These are phyloP conservation scores for Stephania yunnanensis DNA, from an alignment of 164 flowering plant species.

Conservation along the genomic window DNA sequence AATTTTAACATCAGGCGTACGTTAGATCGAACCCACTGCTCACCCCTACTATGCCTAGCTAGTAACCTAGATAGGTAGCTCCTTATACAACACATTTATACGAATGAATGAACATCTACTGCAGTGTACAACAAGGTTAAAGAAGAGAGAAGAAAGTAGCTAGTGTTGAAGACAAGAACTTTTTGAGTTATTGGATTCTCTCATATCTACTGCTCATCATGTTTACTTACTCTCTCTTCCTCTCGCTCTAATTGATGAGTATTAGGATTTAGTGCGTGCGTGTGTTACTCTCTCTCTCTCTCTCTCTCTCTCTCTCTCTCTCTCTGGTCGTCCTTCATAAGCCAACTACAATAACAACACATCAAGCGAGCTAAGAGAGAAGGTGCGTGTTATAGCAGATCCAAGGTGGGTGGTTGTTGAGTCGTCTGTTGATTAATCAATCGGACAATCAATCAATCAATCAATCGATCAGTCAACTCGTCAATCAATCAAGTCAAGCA, in stretches of 20 bases:
- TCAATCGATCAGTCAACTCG: conserved; percentile 19
- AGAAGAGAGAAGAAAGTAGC: background rate
- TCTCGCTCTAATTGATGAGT: background rate
- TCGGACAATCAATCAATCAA: conserved; percentile 29
- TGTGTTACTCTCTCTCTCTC: conserved; percentile 3
- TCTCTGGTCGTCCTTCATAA: conserved; percentile 10
- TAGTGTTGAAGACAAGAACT: background rate
- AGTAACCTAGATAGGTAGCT: conserved; percentile 7
- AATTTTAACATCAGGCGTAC: conserved; percentile 3
- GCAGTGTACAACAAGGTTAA: background rate
- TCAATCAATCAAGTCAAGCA: conserved; percentile 3
- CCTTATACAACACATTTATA: conserved; percentile 20
- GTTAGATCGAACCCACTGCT: conserved; percentile 16
- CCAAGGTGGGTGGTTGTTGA: conserved; percentile 27
- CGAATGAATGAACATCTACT: background rate
- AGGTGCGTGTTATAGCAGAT: conserved; percentile 15
- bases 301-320: conserved; percentile 11
- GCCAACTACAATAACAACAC: conserved; percentile 6
- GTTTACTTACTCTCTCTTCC: conserved; percentile 5
- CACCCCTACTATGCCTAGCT: conserved; percentile 9
- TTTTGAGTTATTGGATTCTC: conserved; percentile 4
- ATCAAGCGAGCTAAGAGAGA: background rate
- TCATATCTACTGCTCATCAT: conserved; percentile 3
- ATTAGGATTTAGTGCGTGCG: background rate
- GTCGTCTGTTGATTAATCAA: conserved; percentile 23